A percentile compares a stretch with the other conserved stretches of the same genome.
phyloP scores from a whole-genome alignment of 176 grass and related monocot species.

The Hsuehochloa calcarea region DNA sequence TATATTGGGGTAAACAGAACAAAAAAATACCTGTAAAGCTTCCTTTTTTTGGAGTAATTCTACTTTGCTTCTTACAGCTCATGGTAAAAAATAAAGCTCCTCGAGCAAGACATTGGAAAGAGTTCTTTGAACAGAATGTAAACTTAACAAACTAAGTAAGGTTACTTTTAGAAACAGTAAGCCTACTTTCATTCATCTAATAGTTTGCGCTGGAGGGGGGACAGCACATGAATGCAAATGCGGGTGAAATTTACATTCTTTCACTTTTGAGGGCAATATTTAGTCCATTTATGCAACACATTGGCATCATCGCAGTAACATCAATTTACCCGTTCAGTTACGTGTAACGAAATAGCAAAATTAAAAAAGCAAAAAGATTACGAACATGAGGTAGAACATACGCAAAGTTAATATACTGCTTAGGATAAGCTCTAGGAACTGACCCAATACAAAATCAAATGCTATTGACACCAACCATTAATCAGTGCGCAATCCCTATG shows the following conservation, averaged over 20 bases:
- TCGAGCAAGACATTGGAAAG: not conserved
- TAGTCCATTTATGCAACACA: not conserved
- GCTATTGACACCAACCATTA: not conserved
- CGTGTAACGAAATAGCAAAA: not conserved
- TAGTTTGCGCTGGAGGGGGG: not conserved
- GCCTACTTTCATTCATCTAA: not conserved
- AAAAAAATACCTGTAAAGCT: not conserved
- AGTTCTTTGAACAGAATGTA: not conserved
- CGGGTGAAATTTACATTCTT: not conserved
- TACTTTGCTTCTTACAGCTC: not conserved
- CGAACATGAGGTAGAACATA: not conserved
- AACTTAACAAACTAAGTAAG: not conserved
- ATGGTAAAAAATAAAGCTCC: constrained; percentile 3
- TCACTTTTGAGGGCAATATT: not conserved
- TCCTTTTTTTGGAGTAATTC: not conserved
- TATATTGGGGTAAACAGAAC: not conserved
- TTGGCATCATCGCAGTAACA: not conserved
- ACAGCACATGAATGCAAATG: not conserved
- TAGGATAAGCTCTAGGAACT: not conserved
- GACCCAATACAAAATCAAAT: not conserved
- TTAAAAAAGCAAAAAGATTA: not conserved
- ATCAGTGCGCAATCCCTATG: not conserved
- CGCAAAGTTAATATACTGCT: not conserved
- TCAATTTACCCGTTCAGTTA: not conserved
- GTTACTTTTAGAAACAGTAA: not conserved